Base-by-base conservation (phyloP, 257 asterid species). In the Misopates orontium region DNA sequence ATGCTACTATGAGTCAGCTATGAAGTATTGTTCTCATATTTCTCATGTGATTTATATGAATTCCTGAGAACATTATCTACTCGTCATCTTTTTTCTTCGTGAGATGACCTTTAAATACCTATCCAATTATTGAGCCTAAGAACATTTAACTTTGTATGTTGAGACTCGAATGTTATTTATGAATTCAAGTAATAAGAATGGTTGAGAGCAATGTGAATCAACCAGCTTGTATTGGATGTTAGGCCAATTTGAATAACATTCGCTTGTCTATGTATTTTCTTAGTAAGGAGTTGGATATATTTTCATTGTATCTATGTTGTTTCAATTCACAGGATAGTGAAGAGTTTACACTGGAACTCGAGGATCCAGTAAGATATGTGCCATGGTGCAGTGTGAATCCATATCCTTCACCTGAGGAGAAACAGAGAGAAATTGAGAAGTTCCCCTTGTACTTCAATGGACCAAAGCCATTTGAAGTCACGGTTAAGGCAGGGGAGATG, bases 331-430 rank as follows among this genome's bases (percentile, higher is more conserved):
- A 92, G 98, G 96, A 84, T 49, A 75, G 65, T 52, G 91, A 78
- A 52, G 86, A 85, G 74, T 86, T 90, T 69, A 63, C 66, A 1
- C 67, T 93, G 78, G 86, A 89, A 77, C 62, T 87, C n/a, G 95
- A 84, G 64, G 77, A 87, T 61, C 93, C 95, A 3, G 45, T 56
- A 16, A 66, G 77, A 55, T 41, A 75, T 48, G 90, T 90, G 19
- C 98, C 97, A 1, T 93, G 98, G 98, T 84, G 91, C 71, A 85
- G 97, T 69, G 94, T 93, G 73, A 76, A 90, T 82, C 98, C 98
- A 13, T 80, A 78, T 69, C 95, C 98, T 60, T 74, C 83, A 13
- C 80, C 78, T 11, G 73, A 66, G 60, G 79, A 73, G 53, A 84
- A 64, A 61, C 82, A 21, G 73, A 81, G 65, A 39, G 89, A 78